Percentiles rank a stretch among this genome's conserved stretches.
phyloP scores from a whole-genome alignment of 257 asterid species.

The Gentiana straminea region DNA sequence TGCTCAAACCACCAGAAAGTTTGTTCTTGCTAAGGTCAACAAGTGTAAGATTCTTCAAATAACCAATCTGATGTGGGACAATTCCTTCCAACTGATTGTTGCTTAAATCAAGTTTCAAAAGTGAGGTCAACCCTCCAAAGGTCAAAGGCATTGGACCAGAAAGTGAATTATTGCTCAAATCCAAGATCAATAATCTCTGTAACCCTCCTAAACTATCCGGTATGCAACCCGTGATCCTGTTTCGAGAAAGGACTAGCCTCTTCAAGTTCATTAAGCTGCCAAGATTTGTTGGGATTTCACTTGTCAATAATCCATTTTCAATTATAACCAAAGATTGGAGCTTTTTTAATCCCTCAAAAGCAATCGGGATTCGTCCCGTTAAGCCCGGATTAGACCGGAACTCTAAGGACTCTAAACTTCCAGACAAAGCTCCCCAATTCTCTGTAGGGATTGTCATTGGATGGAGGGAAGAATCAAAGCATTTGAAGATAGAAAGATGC shows the following conservation, averaged over 20 bases:
- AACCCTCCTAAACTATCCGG: conserved; percentile 53
- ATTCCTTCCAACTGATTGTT: conserved; percentile 40
- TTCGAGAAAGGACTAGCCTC: conserved; percentile 53
- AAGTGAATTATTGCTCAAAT: conserved; percentile 55
- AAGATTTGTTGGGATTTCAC: conserved; percentile 43
- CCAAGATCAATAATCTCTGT: conserved; percentile 52
- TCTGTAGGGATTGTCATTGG: conserved; percentile 38
- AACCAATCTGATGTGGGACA: conserved; percentile 39
- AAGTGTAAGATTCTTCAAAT: conserved; percentile 49
- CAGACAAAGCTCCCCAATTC: conserved; percentile 50
- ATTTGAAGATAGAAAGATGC: conserved; percentile 64
- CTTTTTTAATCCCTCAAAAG: conserved; percentile 45
- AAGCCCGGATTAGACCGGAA: conserved; percentile 71
- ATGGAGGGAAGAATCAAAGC: conserved; percentile 36
- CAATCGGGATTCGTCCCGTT: conserved; percentile 44
- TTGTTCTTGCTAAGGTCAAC: conserved; percentile 64
- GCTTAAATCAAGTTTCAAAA: conserved; percentile 75
- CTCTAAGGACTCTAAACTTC: conserved; percentile 50
- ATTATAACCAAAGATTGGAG: conserved; percentile 69
- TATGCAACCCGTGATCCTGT: conserved; percentile 34
- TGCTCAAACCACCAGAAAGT: conserved; percentile 49
- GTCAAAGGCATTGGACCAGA: conserved; percentile 46
- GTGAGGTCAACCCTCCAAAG: conserved; percentile 45
- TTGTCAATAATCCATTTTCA: conserved; percentile 44
- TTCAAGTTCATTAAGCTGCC: conserved; percentile 44